Evolutionary conservation across 768 basidiomycete genomes (phyloP), one percentile per base, ranked within the genome.

Genomic region (Mycena metata): DNA sequence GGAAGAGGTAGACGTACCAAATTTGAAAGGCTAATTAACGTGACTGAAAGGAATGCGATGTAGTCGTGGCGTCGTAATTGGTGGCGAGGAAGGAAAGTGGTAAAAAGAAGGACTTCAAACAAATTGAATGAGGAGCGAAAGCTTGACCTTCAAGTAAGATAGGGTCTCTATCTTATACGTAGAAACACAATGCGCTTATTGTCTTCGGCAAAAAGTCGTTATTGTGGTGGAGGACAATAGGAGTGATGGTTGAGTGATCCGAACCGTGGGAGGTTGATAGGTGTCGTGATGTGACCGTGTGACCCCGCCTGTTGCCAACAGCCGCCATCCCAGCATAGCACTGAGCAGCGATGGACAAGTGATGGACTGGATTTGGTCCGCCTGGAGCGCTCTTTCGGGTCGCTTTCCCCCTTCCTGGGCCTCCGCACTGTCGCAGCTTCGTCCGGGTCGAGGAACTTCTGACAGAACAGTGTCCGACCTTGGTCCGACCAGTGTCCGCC

Each of bases 211-310:
- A 39, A 39, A 39, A 19, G 39, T 26, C 47, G 42, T 62, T 62
- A 51, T 51, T 50, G 60, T 61, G 11, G 35, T 30, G 23, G 30
- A 51, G 41, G n/a, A 52, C 39, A 52, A 52, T 41, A 61, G 26
- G 41, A 17, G 39, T 35, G 51, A 42, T 52, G 50, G 24, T 24
- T 24, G 3, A 30, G 30, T 30, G 30, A 30, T 30, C 3, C 30
- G 30, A 30, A 47, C 26, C 30, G 60, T 57, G 56, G 17, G 56
- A 57, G 30, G 16, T 13, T 52, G 39, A 23, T 45, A 24, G n/a
- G n/a, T n/a, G 17, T 12, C n/a, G 16, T 19, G 5, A 3, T 17
- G 17, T 19, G 19, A 35, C 35, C n/a, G n/a, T 24, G 23, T 45
- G 16, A 49, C 23, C 19, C n/a, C n/a, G n/a, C n/a, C n/a, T n/a